A percentile compares a stretch with the other conserved stretches of the same genome.
Evolutionary conservation across 2,329 filamentous ascomycete genomes (phyloP).

Genomic region (Diaporthe sp.): DNA sequence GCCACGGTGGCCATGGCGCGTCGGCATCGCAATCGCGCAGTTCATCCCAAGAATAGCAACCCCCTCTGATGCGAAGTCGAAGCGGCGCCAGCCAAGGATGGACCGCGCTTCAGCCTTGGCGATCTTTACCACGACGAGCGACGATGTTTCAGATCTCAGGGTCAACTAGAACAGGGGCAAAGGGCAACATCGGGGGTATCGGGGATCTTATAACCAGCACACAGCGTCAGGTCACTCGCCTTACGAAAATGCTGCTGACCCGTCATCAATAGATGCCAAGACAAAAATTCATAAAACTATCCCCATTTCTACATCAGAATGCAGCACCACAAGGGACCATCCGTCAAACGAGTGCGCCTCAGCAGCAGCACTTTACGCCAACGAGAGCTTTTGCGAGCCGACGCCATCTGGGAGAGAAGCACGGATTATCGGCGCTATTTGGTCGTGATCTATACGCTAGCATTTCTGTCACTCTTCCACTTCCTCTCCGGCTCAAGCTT

Average conservation of each 20-base stretch:
- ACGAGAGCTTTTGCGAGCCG: not conserved
- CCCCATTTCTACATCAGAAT: constrained; percentile 4
- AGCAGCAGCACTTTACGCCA: not conserved
- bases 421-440: not conserved
- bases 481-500: not conserved
- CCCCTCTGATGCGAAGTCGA: not conserved
- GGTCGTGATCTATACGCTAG: not conserved
- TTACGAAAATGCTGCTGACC: not conserved
- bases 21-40: not conserved
- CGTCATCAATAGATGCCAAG: not conserved
- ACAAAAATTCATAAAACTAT: constrained; percentile 1
- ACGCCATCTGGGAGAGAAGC: not conserved
- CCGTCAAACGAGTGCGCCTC: not conserved
- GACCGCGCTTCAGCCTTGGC: not conserved
- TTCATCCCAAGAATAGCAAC: not conserved
- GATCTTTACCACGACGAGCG: not conserved
- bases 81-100: not conserved
- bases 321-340: not conserved
- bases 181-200: not conserved
- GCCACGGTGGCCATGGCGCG: not conserved
- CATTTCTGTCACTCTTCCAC: not conserved
- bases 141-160: not conserved
- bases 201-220: not conserved
- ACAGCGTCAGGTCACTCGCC: not conserved
- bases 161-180: not conserved